These are phyloP conservation scores for Colletotrichum zoysiae DNA, from an alignment of 2,329 filamentous ascomycete genomes.

Conservation along the genomic window DNA sequence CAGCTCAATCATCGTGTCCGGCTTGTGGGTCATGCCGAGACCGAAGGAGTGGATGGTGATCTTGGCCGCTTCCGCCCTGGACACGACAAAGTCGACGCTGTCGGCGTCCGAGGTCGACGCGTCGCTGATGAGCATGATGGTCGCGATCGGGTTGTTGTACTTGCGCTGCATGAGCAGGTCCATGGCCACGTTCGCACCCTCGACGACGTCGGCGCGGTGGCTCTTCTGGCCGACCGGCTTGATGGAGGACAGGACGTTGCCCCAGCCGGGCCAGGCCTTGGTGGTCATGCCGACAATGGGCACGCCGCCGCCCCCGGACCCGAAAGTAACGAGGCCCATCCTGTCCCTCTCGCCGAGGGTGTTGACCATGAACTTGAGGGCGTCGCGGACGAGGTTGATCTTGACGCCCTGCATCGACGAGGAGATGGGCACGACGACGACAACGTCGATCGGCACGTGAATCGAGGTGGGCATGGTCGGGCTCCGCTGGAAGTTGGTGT, in stretches of 20 bases:
- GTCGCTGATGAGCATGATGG: slow-evolving; percentile 96
- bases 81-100: slow-evolving; percentile 97
- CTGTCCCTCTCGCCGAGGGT: slow-evolving; percentile 92
- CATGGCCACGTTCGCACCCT: slow-evolving; percentile 98
- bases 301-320: slow-evolving; percentile 91
- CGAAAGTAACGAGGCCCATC: slow-evolving; percentile 97
- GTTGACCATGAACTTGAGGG: slow-evolving; percentile 90
- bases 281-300: slow-evolving; percentile 98
- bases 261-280: slow-evolving; percentile 93
- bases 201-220: slow-evolving; percentile 94
- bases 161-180: slow-evolving; percentile 98
- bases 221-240: slow-evolving; percentile 97
- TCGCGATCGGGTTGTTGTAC: slow-evolving; percentile 93
- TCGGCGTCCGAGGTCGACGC: slow-evolving; percentile 94
- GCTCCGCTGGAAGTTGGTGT: slow-evolving; percentile 77
- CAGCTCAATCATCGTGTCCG: slow-evolving; percentile 98
- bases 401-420: slow-evolving; percentile 99
- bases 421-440: slow-evolving; percentile 96
- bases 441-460: slow-evolving; percentile 94
- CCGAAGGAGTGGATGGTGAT: slow-evolving; percentile 98
- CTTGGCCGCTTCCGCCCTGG: slow-evolving; percentile 95
- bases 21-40: slow-evolving; percentile 95
- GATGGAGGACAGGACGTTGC: slow-evolving; percentile 86
- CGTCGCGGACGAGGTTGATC: slow-evolving; percentile 92
- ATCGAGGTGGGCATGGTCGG: slow-evolving; percentile 64